Conservation (phyloP, 2,329 filamentous ascomycete genomes). For the Talaromyces albobiverticillius region DNA sequence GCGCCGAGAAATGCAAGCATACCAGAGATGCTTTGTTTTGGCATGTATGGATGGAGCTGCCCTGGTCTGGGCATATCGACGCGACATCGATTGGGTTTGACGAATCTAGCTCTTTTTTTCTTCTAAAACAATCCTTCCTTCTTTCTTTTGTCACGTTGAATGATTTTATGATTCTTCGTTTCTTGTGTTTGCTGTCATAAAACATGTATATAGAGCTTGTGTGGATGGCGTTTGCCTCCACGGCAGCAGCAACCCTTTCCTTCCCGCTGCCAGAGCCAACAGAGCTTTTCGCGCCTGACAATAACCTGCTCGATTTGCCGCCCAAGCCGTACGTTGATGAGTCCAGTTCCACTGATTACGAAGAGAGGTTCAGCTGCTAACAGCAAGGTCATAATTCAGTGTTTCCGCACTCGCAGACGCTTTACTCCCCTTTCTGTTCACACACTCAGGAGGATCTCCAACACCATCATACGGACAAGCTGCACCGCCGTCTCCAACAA, state of each 20-base stretch:
- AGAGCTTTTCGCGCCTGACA: conserved; percentile 10
- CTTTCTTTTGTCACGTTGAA: neutral
- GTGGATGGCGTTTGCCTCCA: conserved; percentile 14
- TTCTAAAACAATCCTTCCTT: neutral
- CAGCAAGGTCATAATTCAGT: neutral
- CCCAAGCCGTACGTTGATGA: conserved; percentile 7
- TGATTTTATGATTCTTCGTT: neutral
- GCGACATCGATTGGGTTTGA: neutral
- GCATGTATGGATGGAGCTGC: neutral
- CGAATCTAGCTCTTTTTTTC: neutral
- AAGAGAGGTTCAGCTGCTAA: neutral
- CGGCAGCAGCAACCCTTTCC: conserved; percentile 10
- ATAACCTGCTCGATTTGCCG: conserved; percentile 1
- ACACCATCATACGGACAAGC: neutral
- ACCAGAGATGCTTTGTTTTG: conserved; percentile 6
- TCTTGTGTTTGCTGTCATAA: neutral
- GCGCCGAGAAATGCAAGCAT: conserved; percentile 6
- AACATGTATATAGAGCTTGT: conserved; percentile 14
- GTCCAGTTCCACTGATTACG: neutral
- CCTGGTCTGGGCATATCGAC: neutral
- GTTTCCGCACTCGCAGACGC: conserved; percentile 10
- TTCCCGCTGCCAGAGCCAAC: conserved; percentile 13
- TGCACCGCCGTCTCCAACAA: neutral
- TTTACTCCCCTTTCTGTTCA: conserved; percentile 5
- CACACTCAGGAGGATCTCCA: neutral